A percentile compares a stretch with the other conserved stretches of the same genome.
phyloP scores from a whole-genome alignment of 2,329 filamentous ascomycete genomes.

The Penicillium sp. region DNA sequence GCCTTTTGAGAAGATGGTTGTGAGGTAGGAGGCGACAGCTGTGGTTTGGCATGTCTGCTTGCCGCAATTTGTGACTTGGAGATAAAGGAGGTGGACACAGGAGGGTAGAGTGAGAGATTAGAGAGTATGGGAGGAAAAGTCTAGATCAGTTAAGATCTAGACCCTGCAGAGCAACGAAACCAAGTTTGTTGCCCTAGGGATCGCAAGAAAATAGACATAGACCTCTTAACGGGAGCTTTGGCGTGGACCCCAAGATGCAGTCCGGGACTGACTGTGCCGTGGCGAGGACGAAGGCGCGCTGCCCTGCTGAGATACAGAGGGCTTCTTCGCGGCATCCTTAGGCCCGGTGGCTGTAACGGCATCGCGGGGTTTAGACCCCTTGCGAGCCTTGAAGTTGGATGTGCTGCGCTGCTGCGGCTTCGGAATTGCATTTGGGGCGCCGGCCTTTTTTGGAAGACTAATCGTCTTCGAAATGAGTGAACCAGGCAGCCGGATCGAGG shows the following conservation, averaged over 20 bases:
- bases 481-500: constrained; percentile 50
- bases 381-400: constrained; percentile 31
- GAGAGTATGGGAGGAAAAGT: not conserved
- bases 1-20: not conserved
- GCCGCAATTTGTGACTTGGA: not conserved
- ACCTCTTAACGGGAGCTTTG: constrained; percentile 21
- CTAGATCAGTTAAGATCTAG: not conserved
- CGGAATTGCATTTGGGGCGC: constrained; percentile 7
- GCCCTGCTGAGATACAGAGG: constrained; percentile 22
- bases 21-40: not conserved
- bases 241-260: constrained; percentile 30
- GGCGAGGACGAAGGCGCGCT: constrained; percentile 22
- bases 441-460: constrained; percentile 35
- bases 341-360: constrained; percentile 16
- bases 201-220: not conserved
- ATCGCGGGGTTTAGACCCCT: constrained; percentile 34
- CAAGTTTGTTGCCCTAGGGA: too few relatives aligned
- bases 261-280: constrained; percentile 26
- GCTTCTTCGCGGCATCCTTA: constrained; percentile 27
- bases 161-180: not conserved
- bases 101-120: not conserved
- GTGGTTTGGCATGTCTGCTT: not conserved
- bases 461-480: constrained; percentile 44
- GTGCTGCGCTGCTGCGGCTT: constrained; percentile 26
- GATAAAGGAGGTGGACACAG: not conserved